Conservation (phyloP, 441 rosid species). For the Populus tomentosa region DNA sequence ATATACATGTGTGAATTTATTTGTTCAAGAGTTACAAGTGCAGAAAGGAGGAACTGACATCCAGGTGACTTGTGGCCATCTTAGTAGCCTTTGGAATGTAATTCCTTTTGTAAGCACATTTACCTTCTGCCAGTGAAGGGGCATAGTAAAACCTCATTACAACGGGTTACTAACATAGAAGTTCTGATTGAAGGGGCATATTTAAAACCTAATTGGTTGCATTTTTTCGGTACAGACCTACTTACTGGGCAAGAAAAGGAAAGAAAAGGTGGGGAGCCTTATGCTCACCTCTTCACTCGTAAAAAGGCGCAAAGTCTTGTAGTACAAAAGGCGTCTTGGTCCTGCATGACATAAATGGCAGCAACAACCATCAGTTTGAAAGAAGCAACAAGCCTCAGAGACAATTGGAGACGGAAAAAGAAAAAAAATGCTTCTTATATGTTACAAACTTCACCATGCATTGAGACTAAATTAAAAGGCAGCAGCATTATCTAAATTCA, state of each 20-base stretch:
- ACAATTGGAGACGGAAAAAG: not conserved
- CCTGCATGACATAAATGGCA: slow-evolving; percentile 33
- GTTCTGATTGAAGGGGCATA: not conserved
- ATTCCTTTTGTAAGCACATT: not conserved
- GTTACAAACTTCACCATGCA: not conserved
- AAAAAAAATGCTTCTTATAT: not conserved
- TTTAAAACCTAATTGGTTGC: not conserved
- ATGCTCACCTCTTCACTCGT: slow-evolving; percentile 66
- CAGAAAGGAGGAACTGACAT: not conserved
- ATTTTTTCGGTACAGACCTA: not conserved
- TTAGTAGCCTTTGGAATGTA: not conserved
- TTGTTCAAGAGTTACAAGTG: not conserved
- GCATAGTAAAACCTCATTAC: not conserved
- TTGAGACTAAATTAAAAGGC: not conserved
- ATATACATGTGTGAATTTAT: not conserved
- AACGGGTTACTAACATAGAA: not conserved
- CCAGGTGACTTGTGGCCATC: not conserved
- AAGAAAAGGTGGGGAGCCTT: not conserved
- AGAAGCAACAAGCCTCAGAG: not conserved
- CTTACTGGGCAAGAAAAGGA: not conserved
- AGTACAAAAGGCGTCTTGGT: slow-evolving; percentile 68
- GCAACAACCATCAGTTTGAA: not conserved
- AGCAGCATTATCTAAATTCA: too few species aligned
- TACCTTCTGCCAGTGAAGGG: not conserved
- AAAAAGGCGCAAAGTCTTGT: slow-evolving; percentile 56